These are phyloP conservation scores for Diaporthe citri DNA, from an alignment of 2,329 filamentous ascomycete species.

Conservation along the genomic window DNA sequence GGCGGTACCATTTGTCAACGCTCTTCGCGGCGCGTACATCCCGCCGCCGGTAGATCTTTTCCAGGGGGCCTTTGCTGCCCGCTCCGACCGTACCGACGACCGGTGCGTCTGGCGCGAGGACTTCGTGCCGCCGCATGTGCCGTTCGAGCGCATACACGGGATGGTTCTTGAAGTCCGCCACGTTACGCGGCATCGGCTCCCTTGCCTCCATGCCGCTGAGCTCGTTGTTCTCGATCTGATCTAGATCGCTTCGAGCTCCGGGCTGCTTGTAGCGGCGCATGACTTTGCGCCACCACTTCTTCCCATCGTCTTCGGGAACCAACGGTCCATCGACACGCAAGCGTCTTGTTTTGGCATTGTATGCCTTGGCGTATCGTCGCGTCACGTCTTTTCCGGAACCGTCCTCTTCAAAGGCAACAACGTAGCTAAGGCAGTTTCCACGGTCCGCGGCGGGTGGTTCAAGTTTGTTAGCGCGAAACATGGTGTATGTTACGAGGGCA, in stretches of 20 bases:
- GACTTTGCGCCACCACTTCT: slow-evolving; percentile 65
- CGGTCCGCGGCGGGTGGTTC: slow-evolving; percentile 86
- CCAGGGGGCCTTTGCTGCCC: slow-evolving; percentile 72
- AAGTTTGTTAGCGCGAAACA: slow-evolving; percentile 80
- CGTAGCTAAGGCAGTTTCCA: slow-evolving; percentile 84
- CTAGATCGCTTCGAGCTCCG: slow-evolving; percentile 67
- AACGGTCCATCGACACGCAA: slow-evolving; percentile 77
- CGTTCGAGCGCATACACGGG: slow-evolving; percentile 86
- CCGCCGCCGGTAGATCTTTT: slow-evolving; percentile 83
- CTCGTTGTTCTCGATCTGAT: slow-evolving; percentile 87
- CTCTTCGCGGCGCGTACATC: slow-evolving; percentile 85
- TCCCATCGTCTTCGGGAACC: slow-evolving; percentile 47
- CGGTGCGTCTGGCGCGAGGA: slow-evolving; percentile 77
- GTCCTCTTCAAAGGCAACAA: slow-evolving; percentile 86
- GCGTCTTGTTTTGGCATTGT: slow-evolving; percentile 89
- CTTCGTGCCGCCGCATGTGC: slow-evolving; percentile 86
- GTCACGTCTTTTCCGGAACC: slow-evolving; percentile 87
- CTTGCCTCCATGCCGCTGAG: slow-evolving; percentile 77
- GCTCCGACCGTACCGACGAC: slow-evolving; percentile 83
- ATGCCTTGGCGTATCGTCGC: slow-evolving; percentile 86
- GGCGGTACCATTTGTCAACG: slow-evolving; percentile 90
- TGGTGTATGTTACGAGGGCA: slow-evolving; percentile 82
- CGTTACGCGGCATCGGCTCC: slow-evolving; percentile 88
- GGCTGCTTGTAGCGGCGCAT: slow-evolving; percentile 59
- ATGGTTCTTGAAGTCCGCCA: slow-evolving; percentile 89